Base-by-base conservation (phyloP, 208 protist species). In the Strigomonas culicis region DNA sequence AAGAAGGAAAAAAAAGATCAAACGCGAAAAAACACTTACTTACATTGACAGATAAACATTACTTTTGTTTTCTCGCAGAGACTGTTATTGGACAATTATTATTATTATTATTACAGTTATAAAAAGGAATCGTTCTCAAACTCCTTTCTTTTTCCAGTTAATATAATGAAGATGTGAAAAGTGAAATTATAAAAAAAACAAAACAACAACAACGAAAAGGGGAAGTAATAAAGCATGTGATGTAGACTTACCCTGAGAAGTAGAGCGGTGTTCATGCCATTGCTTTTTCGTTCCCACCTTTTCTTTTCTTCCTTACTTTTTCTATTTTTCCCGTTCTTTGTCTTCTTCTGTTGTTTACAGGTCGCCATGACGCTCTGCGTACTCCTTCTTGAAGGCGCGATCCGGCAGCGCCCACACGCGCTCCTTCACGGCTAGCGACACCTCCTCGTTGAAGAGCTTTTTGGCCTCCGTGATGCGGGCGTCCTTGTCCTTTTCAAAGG, bases 381-480 rank as follows among this genome's bases (percentile, higher is more conserved):
- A 92, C 74, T 88, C 81, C 21, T 75, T 76, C 58, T 67, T 71
- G 66, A 93, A 92, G 24, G 72, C 65, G 3, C 41, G 55, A 2
- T 64, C 44, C 17, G 85, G 79, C 71, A 93, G 51, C 74, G 84
- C 77, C 89, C 89, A 95, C 60, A 95, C 89, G 21, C 74, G 66
- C 60, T 95, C 86, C 75, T 93, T 92, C 30, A 95, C 81, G 11
- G 86, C 83, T 30, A 88, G 71, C 8, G 84, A 53, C 28, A 88
- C 74, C 77, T 95, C 89, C 80, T 95, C 89, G 58, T 90, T 77
- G 47, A 92, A 90, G 30, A 85, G 70, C 70, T 86, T 86, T 64
- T 82, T 81, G 28, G 72, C 62, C 13, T 88, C 82, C 59, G 49
- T 59, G 46, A 86, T 50, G 1, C 82, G 61, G 39, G 86, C 76